These are phyloP conservation scores for Microcyclosporella mali DNA, from an alignment of 2,329 filamentous ascomycete species.

Conservation along the genomic window DNA sequence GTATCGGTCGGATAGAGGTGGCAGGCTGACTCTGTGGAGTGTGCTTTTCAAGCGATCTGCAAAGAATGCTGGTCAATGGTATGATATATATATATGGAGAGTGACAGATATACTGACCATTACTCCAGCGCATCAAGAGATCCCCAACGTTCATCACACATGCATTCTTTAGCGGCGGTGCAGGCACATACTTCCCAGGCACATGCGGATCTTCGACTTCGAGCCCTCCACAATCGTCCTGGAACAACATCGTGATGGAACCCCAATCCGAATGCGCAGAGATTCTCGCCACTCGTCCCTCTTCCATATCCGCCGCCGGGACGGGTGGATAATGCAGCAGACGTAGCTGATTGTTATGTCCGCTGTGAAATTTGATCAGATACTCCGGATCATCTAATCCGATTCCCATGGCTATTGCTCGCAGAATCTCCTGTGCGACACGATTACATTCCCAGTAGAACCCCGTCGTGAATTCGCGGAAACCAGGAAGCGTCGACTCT, in stretches of 20 bases:
- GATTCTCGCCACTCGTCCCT: conserved; percentile 32
- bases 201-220: conserved; percentile 32
- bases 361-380: conserved; percentile 17
- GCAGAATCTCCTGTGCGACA: conserved; percentile 27
- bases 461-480: conserved; percentile 29
- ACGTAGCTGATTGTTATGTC: conserved; percentile 21
- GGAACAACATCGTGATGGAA: conserved; percentile 38
- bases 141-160: conserved; percentile 39
- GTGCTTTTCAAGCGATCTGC: conserved; percentile 32
- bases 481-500: conserved; percentile 40
- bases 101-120: conserved; percentile 14
- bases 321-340: conserved; percentile 38
- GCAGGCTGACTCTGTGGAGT: conserved; percentile 36
- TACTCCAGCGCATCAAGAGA: conserved; percentile 36
- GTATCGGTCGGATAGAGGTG: conserved; percentile 20
- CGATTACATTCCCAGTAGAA: conserved; percentile 32
- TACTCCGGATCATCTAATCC: conserved; percentile 24
- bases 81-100: background rate
- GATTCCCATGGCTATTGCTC: conserved; percentile 32
- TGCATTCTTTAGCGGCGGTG: conserved; percentile 27
- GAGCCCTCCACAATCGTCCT: conserved; percentile 37
- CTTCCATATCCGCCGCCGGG: conserved; percentile 25
- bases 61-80: background rate
- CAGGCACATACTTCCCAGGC: conserved; percentile 28
- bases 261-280: conserved; percentile 39